These are phyloP conservation scores for Phialophora tarda DNA, from an alignment of 2,329 filamentous ascomycete species.

Conservation along the genomic window DNA sequence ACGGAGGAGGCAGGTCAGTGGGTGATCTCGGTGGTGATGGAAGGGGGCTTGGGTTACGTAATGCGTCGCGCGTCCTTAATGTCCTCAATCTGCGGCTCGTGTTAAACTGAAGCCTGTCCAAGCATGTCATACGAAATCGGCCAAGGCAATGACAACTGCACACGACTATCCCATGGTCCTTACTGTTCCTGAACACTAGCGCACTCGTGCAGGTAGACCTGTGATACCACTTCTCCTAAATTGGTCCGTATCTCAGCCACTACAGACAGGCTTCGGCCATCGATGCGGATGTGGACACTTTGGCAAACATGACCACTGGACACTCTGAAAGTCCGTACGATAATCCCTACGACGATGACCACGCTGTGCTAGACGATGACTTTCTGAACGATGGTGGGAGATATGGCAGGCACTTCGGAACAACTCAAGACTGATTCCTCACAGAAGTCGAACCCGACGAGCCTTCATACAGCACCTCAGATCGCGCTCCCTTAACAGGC, in stretches of 20 bases:
- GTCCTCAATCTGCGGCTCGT: background rate
- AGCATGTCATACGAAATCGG: background rate
- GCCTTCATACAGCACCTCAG: conserved; percentile 71
- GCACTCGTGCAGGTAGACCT: background rate
- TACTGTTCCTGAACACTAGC: background rate
- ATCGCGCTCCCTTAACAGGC: conserved; percentile 80
- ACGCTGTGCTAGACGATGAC: conserved; percentile 44
- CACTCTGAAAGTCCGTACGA: conserved; percentile 25
- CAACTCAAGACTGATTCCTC: conserved; percentile 80
- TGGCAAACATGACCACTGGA: conserved; percentile 45
- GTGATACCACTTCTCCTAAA: background rate
- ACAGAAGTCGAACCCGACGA: conserved; percentile 84
- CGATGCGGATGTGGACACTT: conserved; percentile 14
- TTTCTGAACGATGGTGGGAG: conserved; percentile 49
- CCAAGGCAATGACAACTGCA: background rate
- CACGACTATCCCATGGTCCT: background rate
- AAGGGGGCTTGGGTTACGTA: conserved; percentile 3
- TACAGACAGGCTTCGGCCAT: background rate
- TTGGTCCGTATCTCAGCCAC: background rate
- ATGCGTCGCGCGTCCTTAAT: conserved; percentile 1
- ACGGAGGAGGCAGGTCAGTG: background rate
- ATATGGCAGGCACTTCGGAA: conserved; percentile 54
- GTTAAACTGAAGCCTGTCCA: background rate
- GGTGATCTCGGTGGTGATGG: background rate
- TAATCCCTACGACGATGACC: conserved; percentile 38